A percentile compares a stretch with the other conserved stretches of the same genome.
These are phyloP conservation scores for Syzygium oleosum DNA, from an alignment of 345 rosid genomes.

Conservation along the genomic window DNA sequence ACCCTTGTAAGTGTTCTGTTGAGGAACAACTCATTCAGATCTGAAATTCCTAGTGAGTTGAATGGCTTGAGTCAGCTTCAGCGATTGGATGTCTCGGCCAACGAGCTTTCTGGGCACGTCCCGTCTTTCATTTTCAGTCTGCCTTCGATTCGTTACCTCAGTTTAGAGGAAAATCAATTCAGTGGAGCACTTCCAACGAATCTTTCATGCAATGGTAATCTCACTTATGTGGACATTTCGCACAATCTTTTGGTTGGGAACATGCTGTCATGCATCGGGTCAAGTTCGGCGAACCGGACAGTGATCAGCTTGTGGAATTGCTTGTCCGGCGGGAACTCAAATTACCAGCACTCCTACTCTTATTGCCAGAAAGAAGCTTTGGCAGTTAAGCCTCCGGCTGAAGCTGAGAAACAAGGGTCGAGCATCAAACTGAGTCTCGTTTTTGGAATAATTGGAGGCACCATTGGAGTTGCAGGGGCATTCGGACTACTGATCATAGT, in stretches of 20 bases:
- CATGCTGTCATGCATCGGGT: conserved; percentile 45
- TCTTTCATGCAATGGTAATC: conserved; percentile 38
- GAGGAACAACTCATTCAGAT: conserved; percentile 57
- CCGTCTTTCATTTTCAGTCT: conserved; percentile 54
- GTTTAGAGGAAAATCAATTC: conserved; percentile 42
- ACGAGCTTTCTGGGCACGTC: conserved; percentile 42
- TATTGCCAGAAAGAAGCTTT: conserved; percentile 72
- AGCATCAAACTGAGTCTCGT: conserved; percentile 34
- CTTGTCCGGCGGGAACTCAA: conserved; percentile 37
- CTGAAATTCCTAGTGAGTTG: conserved; percentile 41
- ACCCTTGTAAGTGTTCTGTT: conserved; percentile 29
- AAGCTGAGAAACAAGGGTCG: conserved; percentile 17
- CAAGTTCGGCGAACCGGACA: conserved; percentile 39
- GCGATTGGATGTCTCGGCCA: conserved; percentile 53
- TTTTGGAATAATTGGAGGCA: conserved; percentile 53
- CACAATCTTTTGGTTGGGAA: conserved; percentile 65
- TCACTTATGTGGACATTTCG: conserved; percentile 55
- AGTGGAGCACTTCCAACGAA: conserved; percentile 42
- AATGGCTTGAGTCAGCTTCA: conserved; percentile 35
- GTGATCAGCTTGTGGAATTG: conserved; percentile 75
- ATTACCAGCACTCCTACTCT: conserved; percentile 54
- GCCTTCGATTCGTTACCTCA: conserved; percentile 47
- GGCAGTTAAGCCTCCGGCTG: conserved; percentile 53
- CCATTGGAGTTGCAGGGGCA: conserved; percentile 24
- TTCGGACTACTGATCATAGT: conserved; percentile 35